Evolutionary conservation across 208 protist species (phyloP), one percentile per base, ranked within the genome.

Genomic region (Crithidia sp.): DNA sequence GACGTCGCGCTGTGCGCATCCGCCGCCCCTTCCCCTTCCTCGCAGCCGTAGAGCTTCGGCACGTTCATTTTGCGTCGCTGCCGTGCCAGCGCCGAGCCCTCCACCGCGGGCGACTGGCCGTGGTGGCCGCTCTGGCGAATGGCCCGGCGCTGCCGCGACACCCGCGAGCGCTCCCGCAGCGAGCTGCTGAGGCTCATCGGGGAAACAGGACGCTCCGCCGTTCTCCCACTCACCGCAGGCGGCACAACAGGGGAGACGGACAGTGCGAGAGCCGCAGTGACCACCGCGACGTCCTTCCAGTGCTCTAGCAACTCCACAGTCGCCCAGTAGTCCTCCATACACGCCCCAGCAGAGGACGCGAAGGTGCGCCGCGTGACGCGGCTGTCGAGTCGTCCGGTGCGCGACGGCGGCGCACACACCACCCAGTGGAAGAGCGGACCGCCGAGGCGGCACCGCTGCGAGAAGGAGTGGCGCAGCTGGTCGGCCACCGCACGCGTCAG

Each of bases 21-120:
- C 12, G n/a, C 5, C 12, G 5, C 0, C 0, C 44, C 41, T 0
- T 37, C 36, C 3, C 50, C 13, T 0, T 72, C 66, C 10, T 67
- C 59, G n/a, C 14, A 39, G 19, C 72, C 65, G 72, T 77, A 71
- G 12, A 77, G 47, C 16, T 73, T 55, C 53, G 65, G 37, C 5
- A 68, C 67, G 52, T 78, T 71, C 12, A 78, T 1, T 45, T 73
- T 78, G 16, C 66, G 16, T 41, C 74, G 74, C 49, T 78, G 74
- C 5, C 53, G 50, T 28, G 55, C 67, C 12, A 78, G 57, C 0
- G 28, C 50, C 5, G 64, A 77, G 28, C 47, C 65, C 16, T 62
- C 40, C 12, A 9, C 19, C 60, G 57, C 12, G 41, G 40, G 6
- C 13, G 16, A 36, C 17, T 69, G 6, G 13, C 5, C 5, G 5